Evolutionary conservation across 169 alveolate species (phyloP).

Genomic region (Cryptosporidium parvum): DNA sequence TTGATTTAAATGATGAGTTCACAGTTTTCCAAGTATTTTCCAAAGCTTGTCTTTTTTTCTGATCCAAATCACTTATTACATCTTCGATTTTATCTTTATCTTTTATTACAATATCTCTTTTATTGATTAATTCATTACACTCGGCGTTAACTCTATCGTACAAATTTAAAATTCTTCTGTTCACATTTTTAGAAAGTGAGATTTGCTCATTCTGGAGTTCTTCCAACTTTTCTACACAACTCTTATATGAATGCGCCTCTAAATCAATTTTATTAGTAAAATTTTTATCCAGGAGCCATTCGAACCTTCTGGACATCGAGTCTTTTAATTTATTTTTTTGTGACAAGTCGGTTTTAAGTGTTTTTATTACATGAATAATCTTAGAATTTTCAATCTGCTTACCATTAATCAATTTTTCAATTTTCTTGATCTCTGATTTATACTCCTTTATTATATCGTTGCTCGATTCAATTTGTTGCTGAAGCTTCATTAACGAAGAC

Average conservation of each 20-base stretch:
- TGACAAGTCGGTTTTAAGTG: slow-evolving; percentile 80
- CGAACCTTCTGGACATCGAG: slow-evolving; percentile 37
- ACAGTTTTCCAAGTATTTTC: slow-evolving; percentile 90
- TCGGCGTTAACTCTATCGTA: slow-evolving; percentile 93
- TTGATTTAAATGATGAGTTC: slow-evolving; percentile 91
- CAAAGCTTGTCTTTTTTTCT: slow-evolving; percentile 89
- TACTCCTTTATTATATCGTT: slow-evolving; percentile 80
- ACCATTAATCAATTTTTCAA: slow-evolving; percentile 79
- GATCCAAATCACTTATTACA: slow-evolving; percentile 94
- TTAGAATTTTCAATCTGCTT: slow-evolving; percentile 81
- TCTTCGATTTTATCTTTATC: slow-evolving; percentile 92
- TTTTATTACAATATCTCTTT: slow-evolving; percentile 89
- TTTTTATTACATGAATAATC: slow-evolving; percentile 81
- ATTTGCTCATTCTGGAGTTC: slow-evolving; percentile 87
- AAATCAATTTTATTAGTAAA: slow-evolving; percentile 79
- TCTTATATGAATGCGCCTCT: slow-evolving; percentile 81
- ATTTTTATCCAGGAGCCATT: slow-evolving; percentile 34
- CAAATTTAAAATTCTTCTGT: slow-evolving; percentile 93
- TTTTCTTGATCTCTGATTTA: slow-evolving; percentile 78
- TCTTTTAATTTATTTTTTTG: slow-evolving; percentile 78
- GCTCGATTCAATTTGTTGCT: slow-evolving; percentile 79
- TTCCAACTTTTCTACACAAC: slow-evolving; percentile 82
- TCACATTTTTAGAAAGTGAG: slow-evolving; percentile 88
- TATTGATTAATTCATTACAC: slow-evolving; percentile 87
- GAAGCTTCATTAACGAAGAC: slow-evolving; percentile 74